Percentiles rank a stretch among this genome's conserved stretches.
phyloP scores from a whole-genome alignment of 1,284 basidiomycete species.

The Leccinum pachyderme region DNA sequence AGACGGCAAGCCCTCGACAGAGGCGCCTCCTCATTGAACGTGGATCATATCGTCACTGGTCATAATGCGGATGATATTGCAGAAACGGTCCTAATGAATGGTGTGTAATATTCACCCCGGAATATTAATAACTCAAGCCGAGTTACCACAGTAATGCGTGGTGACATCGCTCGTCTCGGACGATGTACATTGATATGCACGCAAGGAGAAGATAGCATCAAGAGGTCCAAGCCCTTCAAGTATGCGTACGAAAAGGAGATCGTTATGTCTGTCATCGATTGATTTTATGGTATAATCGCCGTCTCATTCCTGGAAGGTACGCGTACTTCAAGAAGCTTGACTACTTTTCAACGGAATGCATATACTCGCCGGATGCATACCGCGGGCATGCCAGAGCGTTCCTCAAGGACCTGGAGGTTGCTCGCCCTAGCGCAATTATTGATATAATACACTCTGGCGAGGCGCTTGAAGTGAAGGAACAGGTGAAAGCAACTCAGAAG shows the following conservation, averaged over 20 bases:
- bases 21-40: slow-evolving; percentile 84
- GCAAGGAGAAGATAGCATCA: slow-evolving; percentile 92
- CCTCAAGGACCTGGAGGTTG: slow-evolving; percentile 93
- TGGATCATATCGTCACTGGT: slow-evolving; percentile 98
- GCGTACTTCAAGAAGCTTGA: slow-evolving; percentile 98
- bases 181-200: slow-evolving; percentile 95
- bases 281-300: background rate
- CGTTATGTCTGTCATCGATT: slow-evolving; percentile 72
- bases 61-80: slow-evolving; percentile 99
- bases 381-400: slow-evolving; percentile 93
- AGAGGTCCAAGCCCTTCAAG: slow-evolving; percentile 97
- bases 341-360: slow-evolving; percentile 99
- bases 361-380: slow-evolving; percentile 98
- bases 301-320: slow-evolving; percentile 58
- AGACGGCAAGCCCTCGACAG: slow-evolving; percentile 94
- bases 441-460: slow-evolving; percentile 98
- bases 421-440: slow-evolving; percentile 91
- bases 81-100: slow-evolving; percentile 98
- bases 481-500: slow-evolving; percentile 75
- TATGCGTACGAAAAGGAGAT: slow-evolving; percentile 99
- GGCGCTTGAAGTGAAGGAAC: slow-evolving; percentile 78
- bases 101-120: slow-evolving; percentile 46
- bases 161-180: slow-evolving; percentile 92
- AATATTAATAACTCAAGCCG: background rate
- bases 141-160: slow-evolving; percentile 80